A percentile compares a stretch with the other conserved stretches of the same genome.
Conservation (phyloP, 805 yeast genomes). For the Debaryomyces castellii region DNA sequence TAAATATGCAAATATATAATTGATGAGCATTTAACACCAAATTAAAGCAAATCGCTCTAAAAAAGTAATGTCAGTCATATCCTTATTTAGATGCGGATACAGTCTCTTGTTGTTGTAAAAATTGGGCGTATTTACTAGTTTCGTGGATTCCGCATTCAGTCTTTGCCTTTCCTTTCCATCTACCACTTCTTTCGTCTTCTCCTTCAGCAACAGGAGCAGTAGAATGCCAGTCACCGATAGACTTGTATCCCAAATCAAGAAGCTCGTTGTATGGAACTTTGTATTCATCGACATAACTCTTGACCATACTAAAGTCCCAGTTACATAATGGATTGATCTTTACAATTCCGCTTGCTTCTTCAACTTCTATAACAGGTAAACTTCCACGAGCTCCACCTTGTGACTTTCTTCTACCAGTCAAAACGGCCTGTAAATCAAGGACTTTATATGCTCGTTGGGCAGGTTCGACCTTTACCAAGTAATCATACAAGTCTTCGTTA, state of each 20-base stretch:
- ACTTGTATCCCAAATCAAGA: constrained; percentile 82
- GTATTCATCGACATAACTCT: constrained; percentile 63
- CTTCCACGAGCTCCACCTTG: constrained; percentile 84
- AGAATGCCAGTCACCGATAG: constrained; percentile 94
- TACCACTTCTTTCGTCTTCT: constrained; percentile 94
- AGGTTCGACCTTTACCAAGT: constrained; percentile 89
- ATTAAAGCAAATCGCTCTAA: too few species aligned
- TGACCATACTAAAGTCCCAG: constrained; percentile 78
- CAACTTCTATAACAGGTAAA: constrained; percentile 75
- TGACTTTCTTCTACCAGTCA: constrained; percentile 86
- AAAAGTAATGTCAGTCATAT: too few species aligned
- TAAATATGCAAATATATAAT: background rate
- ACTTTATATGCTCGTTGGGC: constrained; percentile 79
- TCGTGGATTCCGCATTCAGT: constrained; percentile 96
- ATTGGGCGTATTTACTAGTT: constrained; percentile 70
- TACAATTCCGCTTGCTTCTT: constrained; percentile 63
- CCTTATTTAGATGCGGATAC: background rate
- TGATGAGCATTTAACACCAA: too few species aligned
- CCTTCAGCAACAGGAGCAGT: constrained; percentile 87
- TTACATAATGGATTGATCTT: constrained; percentile 87
- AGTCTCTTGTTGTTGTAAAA: constrained; percentile 24
- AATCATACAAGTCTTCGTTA: constrained; percentile 81
- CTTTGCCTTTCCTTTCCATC: constrained; percentile 92
- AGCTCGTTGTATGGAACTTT: constrained; percentile 84
- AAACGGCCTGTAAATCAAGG: constrained; percentile 73